Conservation (phyloP, 225 moss, liverwort and hornwort genomes). For the Marchantia paleacea region DNA sequence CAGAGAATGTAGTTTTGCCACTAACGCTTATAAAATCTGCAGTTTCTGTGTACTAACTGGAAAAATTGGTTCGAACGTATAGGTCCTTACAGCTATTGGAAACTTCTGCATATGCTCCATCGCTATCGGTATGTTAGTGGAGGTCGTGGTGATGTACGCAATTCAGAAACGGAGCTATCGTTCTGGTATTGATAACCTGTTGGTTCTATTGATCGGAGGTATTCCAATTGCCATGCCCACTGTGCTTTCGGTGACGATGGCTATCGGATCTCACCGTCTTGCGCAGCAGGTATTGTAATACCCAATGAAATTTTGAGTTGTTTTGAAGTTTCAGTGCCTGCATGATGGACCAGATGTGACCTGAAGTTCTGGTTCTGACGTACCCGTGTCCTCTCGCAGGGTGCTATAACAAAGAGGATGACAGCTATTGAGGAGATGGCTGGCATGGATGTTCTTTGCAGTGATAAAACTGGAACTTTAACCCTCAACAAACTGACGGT, state of each 20-base stretch:
- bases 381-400: constrained; percentile 1
- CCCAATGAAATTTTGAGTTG: no score
- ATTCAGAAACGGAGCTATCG: constrained; percentile 24
- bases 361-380: neutral
- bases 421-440: constrained; percentile 91
- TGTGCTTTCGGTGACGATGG: constrained; percentile 50
- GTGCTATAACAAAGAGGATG: constrained; percentile 62
- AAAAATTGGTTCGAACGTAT: neutral
- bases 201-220: constrained; percentile 27
- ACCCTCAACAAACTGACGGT: constrained; percentile 27
- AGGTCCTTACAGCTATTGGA: constrained; percentile 28
- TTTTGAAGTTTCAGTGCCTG: no score
- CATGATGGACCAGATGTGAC: no score
- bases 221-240: constrained; percentile 46
- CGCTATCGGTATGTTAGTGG: constrained; percentile 28
- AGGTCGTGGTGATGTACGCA: constrained; percentile 27
- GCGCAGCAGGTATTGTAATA: constrained; percentile 36
- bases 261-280: constrained; percentile 46
- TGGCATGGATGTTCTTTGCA: constrained; percentile 79
- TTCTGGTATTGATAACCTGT: constrained; percentile 21
- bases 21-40: neutral
- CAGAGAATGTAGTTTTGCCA: neutral
- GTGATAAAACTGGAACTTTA: constrained; percentile 30
- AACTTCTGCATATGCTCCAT: constrained; percentile 32
- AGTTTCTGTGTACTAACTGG: neutral